A percentile compares a stretch with the other conserved stretches of the same genome.
Conservation (phyloP, 441 rosid species). For the Pelargonium fulgidum region DNA sequence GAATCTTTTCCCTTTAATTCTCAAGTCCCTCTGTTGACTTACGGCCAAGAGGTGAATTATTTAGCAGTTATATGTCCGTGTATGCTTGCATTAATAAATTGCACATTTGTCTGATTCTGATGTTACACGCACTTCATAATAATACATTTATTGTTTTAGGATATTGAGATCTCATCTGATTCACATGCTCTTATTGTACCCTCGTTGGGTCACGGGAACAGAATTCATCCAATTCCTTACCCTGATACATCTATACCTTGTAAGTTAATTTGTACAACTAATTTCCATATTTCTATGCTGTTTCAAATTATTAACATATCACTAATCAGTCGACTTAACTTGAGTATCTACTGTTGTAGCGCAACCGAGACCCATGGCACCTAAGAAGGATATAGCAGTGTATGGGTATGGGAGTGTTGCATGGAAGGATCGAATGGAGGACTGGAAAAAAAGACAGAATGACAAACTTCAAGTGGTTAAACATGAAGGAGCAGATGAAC, state of each 20-base stretch:
- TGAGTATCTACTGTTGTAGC: constrained; percentile 33
- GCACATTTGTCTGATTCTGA: neutral
- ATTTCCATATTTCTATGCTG: neutral
- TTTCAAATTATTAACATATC: neutral
- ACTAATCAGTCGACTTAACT: constrained; percentile 1
- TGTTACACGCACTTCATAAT: neutral
- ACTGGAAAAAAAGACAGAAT: constrained; percentile 79
- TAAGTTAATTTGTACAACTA: constrained; percentile 27
- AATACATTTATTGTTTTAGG: constrained; percentile 29
- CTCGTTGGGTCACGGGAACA: constrained; percentile 40
- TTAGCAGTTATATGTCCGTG: constrained; percentile 7
- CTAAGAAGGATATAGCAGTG: constrained; percentile 76
- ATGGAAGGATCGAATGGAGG: constrained; percentile 93
- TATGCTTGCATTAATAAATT: constrained; percentile 7
- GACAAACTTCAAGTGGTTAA: constrained; percentile 74
- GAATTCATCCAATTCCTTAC: constrained; percentile 48
- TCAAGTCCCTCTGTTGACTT: constrained; percentile 55
- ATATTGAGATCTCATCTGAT: constrained; percentile 50
- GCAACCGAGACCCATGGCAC: constrained; percentile 82
- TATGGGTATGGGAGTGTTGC: constrained; percentile 96
- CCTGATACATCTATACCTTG: constrained; percentile 46
- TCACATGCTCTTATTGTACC: constrained; percentile 62
- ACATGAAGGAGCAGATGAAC: constrained; percentile 55
- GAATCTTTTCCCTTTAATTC: constrained; percentile 37
- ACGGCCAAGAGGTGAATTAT: constrained; percentile 49